These are phyloP conservation scores for Aphanomyces invadans DNA, from an alignment of 352 stramenopile species.

Conservation along the genomic window DNA sequence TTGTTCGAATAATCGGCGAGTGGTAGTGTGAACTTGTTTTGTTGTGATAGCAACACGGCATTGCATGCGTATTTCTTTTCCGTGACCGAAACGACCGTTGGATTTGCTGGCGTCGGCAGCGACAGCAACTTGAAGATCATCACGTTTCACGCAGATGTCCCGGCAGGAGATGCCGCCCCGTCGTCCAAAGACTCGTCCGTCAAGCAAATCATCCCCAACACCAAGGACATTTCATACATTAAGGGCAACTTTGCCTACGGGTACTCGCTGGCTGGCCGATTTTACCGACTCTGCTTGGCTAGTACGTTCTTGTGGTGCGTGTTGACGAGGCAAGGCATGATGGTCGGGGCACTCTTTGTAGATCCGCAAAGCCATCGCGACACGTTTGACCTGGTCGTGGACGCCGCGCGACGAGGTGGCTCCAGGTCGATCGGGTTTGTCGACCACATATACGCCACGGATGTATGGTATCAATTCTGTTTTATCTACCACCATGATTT, in stretches of 20 bases:
- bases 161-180: too few relatives aligned
- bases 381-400: slow-evolving; percentile 10
- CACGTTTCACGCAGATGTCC: slow-evolving; percentile 5
- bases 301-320: slow-evolving; percentile 10
- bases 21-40: neutral
- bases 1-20: neutral
- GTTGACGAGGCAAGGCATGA: too few relatives aligned
- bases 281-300: slow-evolving; percentile 11
- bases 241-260: slow-evolving; percentile 23
- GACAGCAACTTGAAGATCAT: slow-evolving; percentile 20
- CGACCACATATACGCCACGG: slow-evolving; percentile 23
- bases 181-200: neutral
- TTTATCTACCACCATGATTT: too few relatives aligned
- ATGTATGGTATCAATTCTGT: slow-evolving; percentile 15
- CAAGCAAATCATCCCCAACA: slow-evolving; percentile 19
- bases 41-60: slow-evolving; percentile 16
- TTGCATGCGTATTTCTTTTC: slow-evolving; percentile 13
- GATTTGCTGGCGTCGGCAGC: slow-evolving; percentile 19
- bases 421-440: slow-evolving; percentile 12
- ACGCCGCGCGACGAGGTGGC: neutral
- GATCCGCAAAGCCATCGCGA: slow-evolving; percentile 3
- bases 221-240: slow-evolving; percentile 24
- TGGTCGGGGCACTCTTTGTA: neutral
- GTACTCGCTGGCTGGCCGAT: slow-evolving; percentile 9
- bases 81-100: neutral